These are phyloP conservation scores for Colletotrichum orbiculare DNA, from an alignment of 2,329 filamentous ascomycete species.

Conservation along the genomic window DNA sequence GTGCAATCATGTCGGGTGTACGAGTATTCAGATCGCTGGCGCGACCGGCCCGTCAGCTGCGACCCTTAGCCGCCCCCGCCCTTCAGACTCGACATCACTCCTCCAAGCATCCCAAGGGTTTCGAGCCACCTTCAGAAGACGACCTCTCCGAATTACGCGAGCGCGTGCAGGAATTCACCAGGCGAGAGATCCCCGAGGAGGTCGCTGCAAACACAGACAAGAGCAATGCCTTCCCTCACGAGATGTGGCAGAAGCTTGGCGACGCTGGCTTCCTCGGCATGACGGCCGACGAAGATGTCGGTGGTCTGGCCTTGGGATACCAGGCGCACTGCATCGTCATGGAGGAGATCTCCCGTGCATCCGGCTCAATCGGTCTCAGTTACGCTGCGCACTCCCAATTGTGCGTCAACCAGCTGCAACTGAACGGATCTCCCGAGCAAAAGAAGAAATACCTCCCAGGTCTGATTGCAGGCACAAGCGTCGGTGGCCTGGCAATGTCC, in stretches of 20 bases:
- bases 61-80: constrained; percentile 45
- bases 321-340: constrained; percentile 96
- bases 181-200: constrained; percentile 86
- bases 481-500: constrained; percentile 94
- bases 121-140: constrained; percentile 73
- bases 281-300: constrained; percentile 92
- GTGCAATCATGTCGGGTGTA: constrained; percentile 52
- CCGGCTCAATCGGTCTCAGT: constrained; percentile 84
- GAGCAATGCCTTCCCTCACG: constrained; percentile 86
- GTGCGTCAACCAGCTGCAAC: constrained; percentile 94
- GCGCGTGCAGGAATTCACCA: constrained; percentile 87
- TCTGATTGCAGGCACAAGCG: constrained; percentile 80
- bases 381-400: constrained; percentile 97
- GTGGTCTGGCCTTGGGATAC: constrained; percentile 91
- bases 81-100: constrained; percentile 61
- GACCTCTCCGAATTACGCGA: constrained; percentile 86
- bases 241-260: constrained; percentile 95
- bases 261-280: constrained; percentile 92
- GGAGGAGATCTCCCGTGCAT: constrained; percentile 93
- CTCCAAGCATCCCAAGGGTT: constrained; percentile 70
- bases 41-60: constrained; percentile 45
- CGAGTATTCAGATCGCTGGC: constrained; percentile 50
- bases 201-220: constrained; percentile 86
- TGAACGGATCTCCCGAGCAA: constrained; percentile 85
- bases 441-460: constrained; percentile 84